Percentiles rank a stretch among this genome's conserved stretches.
Conservation (phyloP, 2,329 filamentous ascomycete genomes). For the Aspergillus fijiensis region DNA sequence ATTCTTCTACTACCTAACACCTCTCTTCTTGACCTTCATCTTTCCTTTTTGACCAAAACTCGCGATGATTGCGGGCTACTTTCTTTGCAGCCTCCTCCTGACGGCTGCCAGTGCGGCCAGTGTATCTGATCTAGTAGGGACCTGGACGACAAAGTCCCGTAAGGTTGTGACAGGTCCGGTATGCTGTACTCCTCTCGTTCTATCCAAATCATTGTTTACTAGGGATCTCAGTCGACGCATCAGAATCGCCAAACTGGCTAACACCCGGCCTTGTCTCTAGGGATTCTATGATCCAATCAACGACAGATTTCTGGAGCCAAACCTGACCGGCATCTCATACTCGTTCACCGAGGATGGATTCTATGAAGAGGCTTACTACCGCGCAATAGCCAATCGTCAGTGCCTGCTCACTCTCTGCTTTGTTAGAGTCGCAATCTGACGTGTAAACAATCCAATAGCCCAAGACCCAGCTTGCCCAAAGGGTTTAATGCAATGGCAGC, state of each 20-base stretch:
- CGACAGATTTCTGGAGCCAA: constrained; percentile 66
- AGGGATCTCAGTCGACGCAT: neutral
- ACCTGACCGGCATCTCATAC: constrained; percentile 68
- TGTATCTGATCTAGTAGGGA: constrained; percentile 61
- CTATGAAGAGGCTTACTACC: constrained; percentile 70
- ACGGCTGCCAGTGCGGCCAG: constrained; percentile 41
- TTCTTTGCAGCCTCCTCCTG: constrained; percentile 38
- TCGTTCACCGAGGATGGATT: constrained; percentile 68
- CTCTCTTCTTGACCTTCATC: constrained; percentile 1
- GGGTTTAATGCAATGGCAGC: constrained; percentile 71
- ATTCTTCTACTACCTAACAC: constrained; percentile 5
- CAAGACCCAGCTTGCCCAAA: constrained; percentile 60
- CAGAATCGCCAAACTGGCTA: neutral
- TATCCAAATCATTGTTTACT: neutral
- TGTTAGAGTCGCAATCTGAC: constrained; percentile 13
- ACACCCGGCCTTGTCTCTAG: constrained; percentile 40
- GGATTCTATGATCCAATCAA: constrained; percentile 68
- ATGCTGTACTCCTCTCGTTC: constrained; percentile 29
- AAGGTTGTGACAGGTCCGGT: constrained; percentile 69
- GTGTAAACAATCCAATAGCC: constrained; percentile 42
- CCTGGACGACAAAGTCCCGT: constrained; percentile 70
- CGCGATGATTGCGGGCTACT: constrained; percentile 30
- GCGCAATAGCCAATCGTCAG: constrained; percentile 67
- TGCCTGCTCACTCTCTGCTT: constrained; percentile 17
- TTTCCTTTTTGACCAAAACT: constrained; percentile 8